Evolutionary conservation across 148 eudicot species (phyloP).

Genomic region (Spergularia marina): DNA sequence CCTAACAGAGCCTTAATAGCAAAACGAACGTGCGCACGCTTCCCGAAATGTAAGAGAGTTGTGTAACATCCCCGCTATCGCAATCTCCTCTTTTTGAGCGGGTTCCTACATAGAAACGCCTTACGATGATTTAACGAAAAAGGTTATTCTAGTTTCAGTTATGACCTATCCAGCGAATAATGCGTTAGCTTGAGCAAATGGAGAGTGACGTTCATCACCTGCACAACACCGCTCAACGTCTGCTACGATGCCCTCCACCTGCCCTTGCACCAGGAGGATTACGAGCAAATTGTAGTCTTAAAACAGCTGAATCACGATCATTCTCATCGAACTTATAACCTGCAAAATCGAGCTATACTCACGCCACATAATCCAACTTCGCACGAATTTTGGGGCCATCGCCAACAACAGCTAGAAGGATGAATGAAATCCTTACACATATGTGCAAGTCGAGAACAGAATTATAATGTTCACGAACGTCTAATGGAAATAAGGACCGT

Average conservation of each 20-base stretch:
- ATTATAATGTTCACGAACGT: neutral
- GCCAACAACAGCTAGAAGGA: slow-evolving; percentile 1
- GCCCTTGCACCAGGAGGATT: slow-evolving; percentile 87
- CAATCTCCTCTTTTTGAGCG: slow-evolving; percentile 33
- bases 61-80: slow-evolving; percentile 31
- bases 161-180: slow-evolving; percentile 29
- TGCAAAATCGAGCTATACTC: slow-evolving; percentile 75
- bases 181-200: slow-evolving; percentile 36
- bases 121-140: slow-evolving; percentile 33
- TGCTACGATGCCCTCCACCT: slow-evolving; percentile 83
- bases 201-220: slow-evolving; percentile 51
- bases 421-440: slow-evolving; percentile 1
- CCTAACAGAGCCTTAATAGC: slow-evolving; percentile 32
- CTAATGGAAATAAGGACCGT: neutral
- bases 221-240: slow-evolving; percentile 50
- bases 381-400: slow-evolving; percentile 11
- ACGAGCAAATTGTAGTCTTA: slow-evolving; percentile 89
- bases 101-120: slow-evolving; percentile 62
- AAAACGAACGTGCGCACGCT: slow-evolving; percentile 18
- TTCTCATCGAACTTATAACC: slow-evolving; percentile 90
- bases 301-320: slow-evolving; percentile 58
- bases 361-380: slow-evolving; percentile 27
- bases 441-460: slow-evolving; percentile 17
- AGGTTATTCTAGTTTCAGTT: slow-evolving; percentile 9
- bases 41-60: slow-evolving; percentile 28